Base-by-base conservation (phyloP, 2,329 filamentous ascomycete genomes). In the Fonsecaea pugnacius region DNA sequence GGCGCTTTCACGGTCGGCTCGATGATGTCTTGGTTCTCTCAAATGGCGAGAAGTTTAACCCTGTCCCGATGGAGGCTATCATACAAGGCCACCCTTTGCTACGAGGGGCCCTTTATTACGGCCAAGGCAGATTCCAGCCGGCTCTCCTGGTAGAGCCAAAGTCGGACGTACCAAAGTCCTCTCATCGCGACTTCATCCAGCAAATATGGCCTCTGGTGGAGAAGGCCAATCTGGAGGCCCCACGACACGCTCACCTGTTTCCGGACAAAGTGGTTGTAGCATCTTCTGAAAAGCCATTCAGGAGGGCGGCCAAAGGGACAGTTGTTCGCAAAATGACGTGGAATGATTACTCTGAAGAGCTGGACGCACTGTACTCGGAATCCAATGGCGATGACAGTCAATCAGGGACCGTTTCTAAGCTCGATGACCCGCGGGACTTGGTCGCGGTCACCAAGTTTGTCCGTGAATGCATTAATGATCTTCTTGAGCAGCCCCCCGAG, bases 11-110 rank as follows among this genome's bases (percentile, higher is more conserved):
- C 10, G 77, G 77, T 7, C 75, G 81, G 14, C 67, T 80, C 4
- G 81, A 83, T 56, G 80, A 83, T 66, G 76, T 78, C 6, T 70
- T 83, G 5, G 78, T 78, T 0, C 71, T 83, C 3, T 73, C 80
- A 3, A 83, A 83, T 60, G 81, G 81, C 7, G 81, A 83, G 70
- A 83, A 83, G 62, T 78, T 80, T 0, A 75, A 80, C 21, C 80
- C 81, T 0, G 72, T 82, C 4, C 73, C 76, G 0, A 77, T 81
- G 35, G 87, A 89, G 71, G 80, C 82, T 2, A 76, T 79, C 0
- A 81, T 88, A 5, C 21, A 27, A 36, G 43, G 40, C 2, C 40
- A 59, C 51, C 33, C 33, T 9, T 2, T 10, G 33, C 9, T 36
- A 4, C 8, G 12, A 14, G 12, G 9, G 8, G 33, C 12, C 1